Conservation (phyloP, 2,329 filamentous ascomycete genomes). For the Hypomyces rosellus region DNA sequence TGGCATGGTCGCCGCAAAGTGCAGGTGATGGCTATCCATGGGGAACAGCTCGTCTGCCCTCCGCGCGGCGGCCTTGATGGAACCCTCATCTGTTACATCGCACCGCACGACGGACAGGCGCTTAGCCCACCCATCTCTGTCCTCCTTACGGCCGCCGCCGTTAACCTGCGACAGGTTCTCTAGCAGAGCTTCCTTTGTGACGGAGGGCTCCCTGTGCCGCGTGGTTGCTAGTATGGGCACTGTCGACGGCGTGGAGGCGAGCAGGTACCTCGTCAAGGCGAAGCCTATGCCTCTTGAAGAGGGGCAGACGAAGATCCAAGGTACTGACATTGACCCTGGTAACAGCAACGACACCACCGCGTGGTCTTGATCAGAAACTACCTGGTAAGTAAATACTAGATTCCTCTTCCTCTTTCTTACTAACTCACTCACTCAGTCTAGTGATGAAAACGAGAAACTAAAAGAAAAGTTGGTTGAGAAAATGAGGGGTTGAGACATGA, state of each 20-base stretch:
- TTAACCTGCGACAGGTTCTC: slow-evolving; percentile 18
- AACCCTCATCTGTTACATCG: slow-evolving; percentile 54
- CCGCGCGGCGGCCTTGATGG: slow-evolving; percentile 51
- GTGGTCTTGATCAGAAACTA: neutral
- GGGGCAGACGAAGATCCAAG: slow-evolving; percentile 45
- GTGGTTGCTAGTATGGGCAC: slow-evolving; percentile 43
- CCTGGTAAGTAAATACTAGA: neutral
- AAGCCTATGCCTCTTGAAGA: slow-evolving; percentile 44
- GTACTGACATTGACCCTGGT: slow-evolving; percentile 13
- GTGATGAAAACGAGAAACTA: no score
- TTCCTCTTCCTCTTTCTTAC: neutral
- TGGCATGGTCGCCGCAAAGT: slow-evolving; percentile 62
- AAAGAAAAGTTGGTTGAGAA: no score
- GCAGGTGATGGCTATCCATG: slow-evolving; percentile 49
- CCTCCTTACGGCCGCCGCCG: neutral
- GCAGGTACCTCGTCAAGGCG: slow-evolving; percentile 42
- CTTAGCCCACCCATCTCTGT: slow-evolving; percentile 16
- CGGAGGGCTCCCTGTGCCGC: slow-evolving; percentile 29
- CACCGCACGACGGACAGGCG: slow-evolving; percentile 35
- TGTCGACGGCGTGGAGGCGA: slow-evolving; percentile 40
- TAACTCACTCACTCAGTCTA: neutral
- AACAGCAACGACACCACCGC: no score
- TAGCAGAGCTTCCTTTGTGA: slow-evolving; percentile 30
- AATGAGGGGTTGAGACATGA: no score
- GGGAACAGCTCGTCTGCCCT: slow-evolving; percentile 49